Conservation (phyloP, 768 basidiomycete species). For the Suillus ampliporus region DNA sequence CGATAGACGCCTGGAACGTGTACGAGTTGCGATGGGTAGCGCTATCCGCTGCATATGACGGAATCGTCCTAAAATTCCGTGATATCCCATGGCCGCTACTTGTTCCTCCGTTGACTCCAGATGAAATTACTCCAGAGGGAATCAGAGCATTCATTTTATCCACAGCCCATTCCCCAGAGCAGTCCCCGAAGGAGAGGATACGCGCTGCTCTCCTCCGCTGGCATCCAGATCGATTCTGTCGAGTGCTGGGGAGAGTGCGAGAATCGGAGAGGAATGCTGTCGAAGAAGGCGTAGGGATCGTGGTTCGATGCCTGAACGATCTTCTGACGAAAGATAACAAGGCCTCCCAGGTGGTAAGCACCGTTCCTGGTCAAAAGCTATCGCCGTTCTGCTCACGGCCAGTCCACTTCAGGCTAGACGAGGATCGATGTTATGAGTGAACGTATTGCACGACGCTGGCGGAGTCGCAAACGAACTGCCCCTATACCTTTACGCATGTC, state of each 20-base stretch:
- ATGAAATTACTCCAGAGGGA: slow-evolving; percentile 59
- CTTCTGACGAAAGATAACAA: slow-evolving; percentile 51
- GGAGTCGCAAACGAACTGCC: neutral
- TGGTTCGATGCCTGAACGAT: slow-evolving; percentile 73
- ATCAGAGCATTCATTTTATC: slow-evolving; percentile 68
- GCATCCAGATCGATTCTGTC: slow-evolving; percentile 81
- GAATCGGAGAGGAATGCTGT: slow-evolving; percentile 58
- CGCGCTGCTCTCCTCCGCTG: slow-evolving; percentile 71
- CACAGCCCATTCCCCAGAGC: slow-evolving; percentile 61
- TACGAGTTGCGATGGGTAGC: slow-evolving; percentile 74
- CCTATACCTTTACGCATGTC: neutral
- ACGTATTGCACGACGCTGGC: neutral
- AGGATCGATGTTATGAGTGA: slow-evolving; percentile 12
- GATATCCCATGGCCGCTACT: slow-evolving; percentile 76
- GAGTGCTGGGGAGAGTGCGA: slow-evolving; percentile 56
- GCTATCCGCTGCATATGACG: slow-evolving; percentile 49
- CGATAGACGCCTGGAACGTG: slow-evolving; percentile 59
- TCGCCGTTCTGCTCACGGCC: slow-evolving; percentile 2
- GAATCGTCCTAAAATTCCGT: slow-evolving; percentile 53
- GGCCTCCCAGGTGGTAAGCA: slow-evolving; percentile 24
- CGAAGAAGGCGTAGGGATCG: slow-evolving; percentile 66
- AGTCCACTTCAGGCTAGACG: slow-evolving; percentile 21
- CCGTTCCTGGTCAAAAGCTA: neutral
- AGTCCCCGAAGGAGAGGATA: slow-evolving; percentile 68
- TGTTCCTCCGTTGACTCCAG: slow-evolving; percentile 44